phyloP scores from a whole-genome alignment of 2,329 filamentous ascomycete genomes.

The Myriosclerotinia scirpicola region DNA sequence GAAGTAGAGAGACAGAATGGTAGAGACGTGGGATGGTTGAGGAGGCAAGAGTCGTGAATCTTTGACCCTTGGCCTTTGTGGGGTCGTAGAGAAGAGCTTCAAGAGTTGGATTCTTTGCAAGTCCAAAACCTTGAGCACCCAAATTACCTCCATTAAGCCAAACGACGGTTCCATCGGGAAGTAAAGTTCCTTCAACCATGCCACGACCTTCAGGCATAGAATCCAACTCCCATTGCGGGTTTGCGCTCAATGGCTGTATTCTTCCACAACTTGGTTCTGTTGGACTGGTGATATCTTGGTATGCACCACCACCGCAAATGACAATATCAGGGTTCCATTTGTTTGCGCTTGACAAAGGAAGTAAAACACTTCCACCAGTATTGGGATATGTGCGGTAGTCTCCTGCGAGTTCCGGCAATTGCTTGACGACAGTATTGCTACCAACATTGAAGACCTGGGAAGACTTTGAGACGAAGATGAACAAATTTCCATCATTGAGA shows the following conservation, averaged over 20 bases:
- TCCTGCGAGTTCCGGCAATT: constrained; percentile 54
- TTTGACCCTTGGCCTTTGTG: constrained; percentile 49
- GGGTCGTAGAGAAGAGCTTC: constrained; percentile 60
- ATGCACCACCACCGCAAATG: constrained; percentile 59
- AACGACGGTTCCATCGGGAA: constrained; percentile 59
- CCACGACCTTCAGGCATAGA: constrained; percentile 57
- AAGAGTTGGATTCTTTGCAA: constrained; percentile 54
- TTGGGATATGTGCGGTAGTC: constrained; percentile 61
- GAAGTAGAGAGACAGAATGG: constrained; percentile 59
- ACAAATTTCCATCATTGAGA: constrained; percentile 55
- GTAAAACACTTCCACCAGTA: constrained; percentile 57
- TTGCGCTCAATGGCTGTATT: constrained; percentile 50
- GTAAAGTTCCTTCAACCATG: constrained; percentile 60
- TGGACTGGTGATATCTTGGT: constrained; percentile 58
- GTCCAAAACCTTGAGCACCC: constrained; percentile 60
- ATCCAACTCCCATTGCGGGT: constrained; percentile 57
- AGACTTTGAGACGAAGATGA: constrained; percentile 57
- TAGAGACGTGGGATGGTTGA: constrained; percentile 53
- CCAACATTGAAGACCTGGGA: constrained; percentile 56
- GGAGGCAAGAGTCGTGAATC: constrained; percentile 48
- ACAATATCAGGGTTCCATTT: constrained; percentile 55
- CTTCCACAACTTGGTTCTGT: constrained; percentile 59
- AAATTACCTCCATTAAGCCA: constrained; percentile 59
- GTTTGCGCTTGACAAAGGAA: constrained; percentile 53
- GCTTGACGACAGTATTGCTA: constrained; percentile 47